Evolutionary conservation across 1,284 basidiomycete genomes (phyloP), one percentile per base, ranked within the genome.

Genomic region (Heliocybe sulcata): DNA sequence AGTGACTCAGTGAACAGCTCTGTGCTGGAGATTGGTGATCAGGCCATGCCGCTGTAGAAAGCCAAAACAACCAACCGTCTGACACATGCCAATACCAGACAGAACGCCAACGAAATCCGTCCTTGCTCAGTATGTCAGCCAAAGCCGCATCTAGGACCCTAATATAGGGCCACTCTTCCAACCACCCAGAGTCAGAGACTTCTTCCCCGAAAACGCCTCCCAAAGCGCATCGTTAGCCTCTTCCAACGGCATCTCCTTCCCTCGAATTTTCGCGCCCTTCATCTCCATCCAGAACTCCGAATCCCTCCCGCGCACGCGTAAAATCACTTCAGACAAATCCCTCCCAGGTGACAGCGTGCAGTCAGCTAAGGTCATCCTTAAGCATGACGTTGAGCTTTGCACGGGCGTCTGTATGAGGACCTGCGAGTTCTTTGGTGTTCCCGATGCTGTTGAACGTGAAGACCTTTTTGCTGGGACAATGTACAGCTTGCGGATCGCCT

Each of bases 241-340:
- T 59, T 58, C 60, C 20, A 57, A 38, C 25, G 60, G 52, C 35
- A 60, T 35, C 35, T 59, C 61, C 55, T 64, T 52, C 16, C 76
- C 75, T 45, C 68, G 59, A 22, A 78, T 62, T 29, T 64, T 56
- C 25, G 70, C 70, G 45, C 67, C 63, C 6, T 61, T 57, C 35
- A 77, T 57, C 14, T 64, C 67, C n/a, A 78, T 57, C 59, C 68
- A 67, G 69, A 73, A 78, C 56, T 73, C 70, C 11, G 72, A 74
- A 20, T 69, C 61, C 54, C 69, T 63, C 19, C 70, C 74, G 42
- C 65, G 56, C 22, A 73, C 65, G 29, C 66, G 66, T 35, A 78
- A 56, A 26, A 74, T 62, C 58, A 74, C 62, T 64, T 77, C 74
- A 3, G 65, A 65, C 16, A 65, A 59, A 51, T 72, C 69, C 49